These are phyloP conservation scores for Auriscalpium orientale DNA, from an alignment of 768 basidiomycete genomes.

Conservation along the genomic window DNA sequence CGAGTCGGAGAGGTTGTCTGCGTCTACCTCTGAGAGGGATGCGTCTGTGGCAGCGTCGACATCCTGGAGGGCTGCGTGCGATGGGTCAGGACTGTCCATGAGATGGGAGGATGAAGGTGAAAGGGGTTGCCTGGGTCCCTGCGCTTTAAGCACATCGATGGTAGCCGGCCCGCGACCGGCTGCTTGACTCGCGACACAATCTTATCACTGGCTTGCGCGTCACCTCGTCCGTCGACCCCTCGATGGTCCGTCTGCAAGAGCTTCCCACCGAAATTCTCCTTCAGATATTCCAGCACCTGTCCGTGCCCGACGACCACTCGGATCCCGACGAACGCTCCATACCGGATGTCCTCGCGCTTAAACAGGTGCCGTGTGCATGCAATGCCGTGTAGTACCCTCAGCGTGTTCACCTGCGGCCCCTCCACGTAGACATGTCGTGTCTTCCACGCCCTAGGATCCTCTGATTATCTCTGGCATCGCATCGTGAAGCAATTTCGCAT, in stretches of 20 bases:
- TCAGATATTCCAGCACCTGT: constrained; percentile 26
- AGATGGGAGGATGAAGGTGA: constrained; percentile 8
- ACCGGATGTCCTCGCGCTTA: constrained; percentile 38
- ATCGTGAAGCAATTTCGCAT: constrained; percentile 25
- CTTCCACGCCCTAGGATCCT: constrained; percentile 42
- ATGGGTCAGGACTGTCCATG: constrained; percentile 17
- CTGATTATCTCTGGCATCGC: constrained; percentile 52
- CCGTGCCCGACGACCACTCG: constrained; percentile 9
- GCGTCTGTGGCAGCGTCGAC: constrained; percentile 23
- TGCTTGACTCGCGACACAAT: neutral
- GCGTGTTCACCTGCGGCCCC: constrained; percentile 11
- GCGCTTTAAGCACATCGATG: constrained; percentile 13
- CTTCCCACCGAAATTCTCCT: constrained; percentile 41
- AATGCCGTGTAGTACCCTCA: constrained; percentile 2
- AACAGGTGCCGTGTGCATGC: constrained; percentile 31
- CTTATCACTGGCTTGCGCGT: neutral
- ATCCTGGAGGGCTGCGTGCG: constrained; percentile 20
- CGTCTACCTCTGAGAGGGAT: constrained; percentile 47
- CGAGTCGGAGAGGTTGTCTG: constrained; percentile 59
- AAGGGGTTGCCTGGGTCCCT: constrained; percentile 6
- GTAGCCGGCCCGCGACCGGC: constrained; percentile 12
- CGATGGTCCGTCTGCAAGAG: constrained; percentile 17
- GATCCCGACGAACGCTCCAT: too few species aligned
- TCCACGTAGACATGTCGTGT: constrained; percentile 52
- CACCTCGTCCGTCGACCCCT: neutral